These are phyloP conservation scores for Diaporthe caulivora DNA, from an alignment of 2,329 filamentous ascomycete species.

Conservation along the genomic window DNA sequence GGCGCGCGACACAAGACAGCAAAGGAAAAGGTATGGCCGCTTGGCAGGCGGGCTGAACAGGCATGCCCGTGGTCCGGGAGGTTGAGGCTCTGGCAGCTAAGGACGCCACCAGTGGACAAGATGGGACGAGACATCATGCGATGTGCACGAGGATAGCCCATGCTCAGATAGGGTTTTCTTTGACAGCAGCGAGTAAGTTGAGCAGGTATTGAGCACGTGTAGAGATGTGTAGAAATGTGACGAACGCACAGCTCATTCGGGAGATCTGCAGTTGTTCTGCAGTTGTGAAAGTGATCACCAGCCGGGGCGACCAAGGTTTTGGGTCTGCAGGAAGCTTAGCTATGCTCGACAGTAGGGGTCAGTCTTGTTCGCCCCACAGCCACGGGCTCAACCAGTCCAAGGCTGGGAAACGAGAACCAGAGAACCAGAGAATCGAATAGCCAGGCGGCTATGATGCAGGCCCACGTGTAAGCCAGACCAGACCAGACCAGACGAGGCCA, in stretches of 20 bases:
- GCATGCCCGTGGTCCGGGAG: slow-evolving; percentile 1
- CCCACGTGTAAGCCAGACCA: too few species aligned
- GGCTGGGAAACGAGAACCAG: neutral
- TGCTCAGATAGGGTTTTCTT: neutral
- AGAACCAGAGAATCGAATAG: neutral
- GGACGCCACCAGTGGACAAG: slow-evolving; percentile 14
- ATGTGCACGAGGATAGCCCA: slow-evolving; percentile 12
- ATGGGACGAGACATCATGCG: slow-evolving; percentile 26
- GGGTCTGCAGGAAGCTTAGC: slow-evolving; percentile 14
- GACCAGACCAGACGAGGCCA: neutral
- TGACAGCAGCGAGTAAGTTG: slow-evolving; percentile 19
- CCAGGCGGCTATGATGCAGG: too few species aligned
- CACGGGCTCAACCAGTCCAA: neutral
- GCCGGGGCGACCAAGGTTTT: slow-evolving; percentile 7
- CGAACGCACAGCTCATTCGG: slow-evolving; percentile 1
- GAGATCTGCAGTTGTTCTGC: slow-evolving; percentile 27
- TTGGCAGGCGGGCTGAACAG: neutral
- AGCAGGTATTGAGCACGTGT: neutral
- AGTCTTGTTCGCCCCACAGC: neutral
- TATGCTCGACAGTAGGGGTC: slow-evolving; percentile 16
- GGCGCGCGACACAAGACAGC: slow-evolving; percentile 12
- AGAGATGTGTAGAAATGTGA: neutral
- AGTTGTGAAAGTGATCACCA: slow-evolving; percentile 20
- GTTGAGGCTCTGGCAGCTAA: slow-evolving; percentile 28
- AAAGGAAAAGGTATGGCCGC: slow-evolving; percentile 3